A percentile compares a stretch with the other conserved stretches of the same genome.
Evolutionary conservation across 1,284 basidiomycete species (phyloP).

Genomic region (Lentinula novae-zelandiae): DNA sequence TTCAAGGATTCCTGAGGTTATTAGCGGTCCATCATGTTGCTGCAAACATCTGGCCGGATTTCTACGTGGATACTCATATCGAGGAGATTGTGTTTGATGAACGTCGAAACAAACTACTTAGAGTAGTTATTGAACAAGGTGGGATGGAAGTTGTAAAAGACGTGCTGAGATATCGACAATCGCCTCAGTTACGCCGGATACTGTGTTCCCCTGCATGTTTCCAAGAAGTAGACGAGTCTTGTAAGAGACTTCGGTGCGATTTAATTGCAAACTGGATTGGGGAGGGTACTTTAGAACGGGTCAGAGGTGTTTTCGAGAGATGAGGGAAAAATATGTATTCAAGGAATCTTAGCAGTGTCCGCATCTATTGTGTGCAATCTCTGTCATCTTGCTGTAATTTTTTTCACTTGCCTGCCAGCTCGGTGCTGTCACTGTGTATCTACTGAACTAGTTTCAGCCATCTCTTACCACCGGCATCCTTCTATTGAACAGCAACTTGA

Average conservation of each 20-base stretch:
- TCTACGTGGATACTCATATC: slow-evolving; percentile 23
- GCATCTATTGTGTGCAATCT: too few relatives aligned
- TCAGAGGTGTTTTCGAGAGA: neutral
- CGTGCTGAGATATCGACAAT: slow-evolving; percentile 50
- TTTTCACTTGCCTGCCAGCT: too few relatives aligned
- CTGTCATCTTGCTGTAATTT: too few relatives aligned
- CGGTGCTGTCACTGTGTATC: too few relatives aligned
- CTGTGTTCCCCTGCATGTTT: slow-evolving; percentile 40
- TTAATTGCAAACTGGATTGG: slow-evolving; percentile 4
- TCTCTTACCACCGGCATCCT: too few relatives aligned
- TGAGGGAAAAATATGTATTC: neutral
- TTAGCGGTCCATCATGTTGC: slow-evolving; percentile 83
- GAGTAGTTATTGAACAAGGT: slow-evolving; percentile 49
- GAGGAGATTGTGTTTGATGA: slow-evolving; percentile 21
- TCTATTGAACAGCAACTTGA: too few relatives aligned
- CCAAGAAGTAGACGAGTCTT: slow-evolving; percentile 5
- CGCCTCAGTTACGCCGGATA: slow-evolving; percentile 18
- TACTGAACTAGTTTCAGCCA: too few relatives aligned
- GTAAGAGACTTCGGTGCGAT: neutral
- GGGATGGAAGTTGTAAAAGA: slow-evolving; percentile 44
- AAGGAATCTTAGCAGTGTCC: too few relatives aligned
- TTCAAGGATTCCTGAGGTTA: slow-evolving; percentile 62
- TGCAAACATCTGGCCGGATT: slow-evolving; percentile 69
- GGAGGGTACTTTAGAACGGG: neutral
- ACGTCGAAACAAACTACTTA: slow-evolving; percentile 46